Evolutionary conservation across 2,329 filamentous ascomycete genomes (phyloP).

Genomic region (Endothia cerciana): DNA sequence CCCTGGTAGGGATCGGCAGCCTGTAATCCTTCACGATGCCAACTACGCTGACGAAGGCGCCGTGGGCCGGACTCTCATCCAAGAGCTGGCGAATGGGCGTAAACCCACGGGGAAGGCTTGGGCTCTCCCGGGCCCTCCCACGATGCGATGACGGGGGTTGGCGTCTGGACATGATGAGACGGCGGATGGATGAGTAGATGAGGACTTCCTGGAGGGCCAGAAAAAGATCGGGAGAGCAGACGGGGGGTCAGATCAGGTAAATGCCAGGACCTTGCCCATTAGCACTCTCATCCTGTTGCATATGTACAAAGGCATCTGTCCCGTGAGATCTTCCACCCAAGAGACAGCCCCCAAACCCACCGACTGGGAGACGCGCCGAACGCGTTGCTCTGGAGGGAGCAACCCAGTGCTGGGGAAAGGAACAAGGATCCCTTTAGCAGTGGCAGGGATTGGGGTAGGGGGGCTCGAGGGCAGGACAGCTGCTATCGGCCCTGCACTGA

Average conservation of each 20-base stretch:
- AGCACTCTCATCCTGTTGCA: background rate
- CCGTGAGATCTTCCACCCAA: background rate
- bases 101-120: constrained; percentile 46
- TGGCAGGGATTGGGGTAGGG: background rate
- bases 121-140: constrained; percentile 6
- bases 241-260: background rate
- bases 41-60: constrained; percentile 59
- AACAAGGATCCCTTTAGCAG: background rate
- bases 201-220: no score
- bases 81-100: constrained; percentile 47
- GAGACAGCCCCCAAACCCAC: background rate
- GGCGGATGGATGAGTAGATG: no score
- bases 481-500: background rate
- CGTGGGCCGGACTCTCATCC: constrained; percentile 39
- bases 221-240: background rate
- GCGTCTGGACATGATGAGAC: constrained; percentile 14
- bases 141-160: constrained; percentile 13
- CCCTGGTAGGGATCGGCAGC: constrained; percentile 53
- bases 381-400: background rate
- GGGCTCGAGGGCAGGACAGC: background rate
- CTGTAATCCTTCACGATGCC: constrained; percentile 72
- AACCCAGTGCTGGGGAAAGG: background rate
- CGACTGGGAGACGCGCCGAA: background rate
- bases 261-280: background rate
- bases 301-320: background rate